Evolutionary conservation across 805 yeast species (phyloP), one percentile per base, ranked within the genome.

Genomic region (Lachancea cidri): DNA sequence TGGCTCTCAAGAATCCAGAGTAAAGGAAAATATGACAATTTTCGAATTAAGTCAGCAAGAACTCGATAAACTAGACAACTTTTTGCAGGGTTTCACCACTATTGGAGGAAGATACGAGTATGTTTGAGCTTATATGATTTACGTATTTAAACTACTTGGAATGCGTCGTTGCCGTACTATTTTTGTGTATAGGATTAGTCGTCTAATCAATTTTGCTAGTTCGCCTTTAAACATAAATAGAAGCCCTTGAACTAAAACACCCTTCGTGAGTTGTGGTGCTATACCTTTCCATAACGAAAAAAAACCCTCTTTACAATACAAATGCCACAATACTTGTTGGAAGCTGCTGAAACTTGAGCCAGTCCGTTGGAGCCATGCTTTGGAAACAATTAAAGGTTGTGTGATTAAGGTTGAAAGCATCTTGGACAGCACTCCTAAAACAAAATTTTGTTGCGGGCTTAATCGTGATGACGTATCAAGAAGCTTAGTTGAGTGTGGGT

Each of bases 371-470:
- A 86, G 74, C 76, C 84, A 76, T 13, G 84, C 91, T 63, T 86
- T 86, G 11, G 94, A 79, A 1, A 86, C 84, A 55, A 86, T 86
- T 61, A 86, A 67, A 2, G 95, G 95, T 66, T 86, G 94, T 0
- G 95, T 86, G 3, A 78, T 71, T 9, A 86, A 35, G 0, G 95
- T 86, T 5, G 95, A 94, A 58, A 84, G 63, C 46, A 84, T 74
- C 66, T 86, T 86, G 39, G 93, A 82, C 32, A 83, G 46, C n/a
- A 88, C 86, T 4, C 95, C 95, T 13, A 85, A 64, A 27, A 77
- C 45, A 60, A 83, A 86, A 56, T 80, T 77, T 62, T 85, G 81
- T 37, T 70, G 64, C 2, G 88, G 83, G 6, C 74, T 68, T 47
- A 85, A 68, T 45, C 62, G 65, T 17, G 43, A 36, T 9, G 45